Conservation (phyloP, 2,329 filamentous ascomycete species). For the Moelleriella libera region DNA sequence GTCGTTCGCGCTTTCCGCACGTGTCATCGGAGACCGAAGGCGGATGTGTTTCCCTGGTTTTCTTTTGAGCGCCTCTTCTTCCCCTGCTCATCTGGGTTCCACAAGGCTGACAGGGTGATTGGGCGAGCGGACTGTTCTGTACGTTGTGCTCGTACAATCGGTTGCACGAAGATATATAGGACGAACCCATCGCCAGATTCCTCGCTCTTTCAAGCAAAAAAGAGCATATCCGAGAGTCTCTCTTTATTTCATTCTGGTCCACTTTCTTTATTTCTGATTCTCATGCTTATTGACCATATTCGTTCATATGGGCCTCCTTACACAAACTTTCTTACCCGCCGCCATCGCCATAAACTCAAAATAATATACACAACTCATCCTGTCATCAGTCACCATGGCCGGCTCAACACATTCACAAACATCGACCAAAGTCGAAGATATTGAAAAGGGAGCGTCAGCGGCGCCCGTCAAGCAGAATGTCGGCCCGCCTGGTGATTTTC, state of each 20-base stretch:
- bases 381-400: not conserved
- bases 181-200: not conserved
- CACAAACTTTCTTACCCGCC: no score
- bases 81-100: not conserved
- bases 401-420: constrained; percentile 1
- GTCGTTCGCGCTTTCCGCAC: not conserved
- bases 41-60: not conserved
- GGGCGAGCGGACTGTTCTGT: not conserved
- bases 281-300: no score
- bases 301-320: no score
- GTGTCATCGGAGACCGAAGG: not conserved
- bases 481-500: constrained; percentile 30
- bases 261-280: no score
- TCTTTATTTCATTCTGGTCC: no score
- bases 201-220: no score
- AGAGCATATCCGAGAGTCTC: no score
- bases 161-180: not conserved
- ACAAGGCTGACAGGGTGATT: not conserved
- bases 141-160: no score
- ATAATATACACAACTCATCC: not conserved
- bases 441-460: constrained; percentile 2
- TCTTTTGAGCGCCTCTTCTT: not conserved
- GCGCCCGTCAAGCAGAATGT: constrained; percentile 7
- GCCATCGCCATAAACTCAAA: no score
- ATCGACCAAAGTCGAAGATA: constrained; percentile 3